Evolutionary conservation across 73 alveolate genomes (phyloP), one percentile per base, ranked within the genome.

Genomic region (Paramecium sonneborni): DNA sequence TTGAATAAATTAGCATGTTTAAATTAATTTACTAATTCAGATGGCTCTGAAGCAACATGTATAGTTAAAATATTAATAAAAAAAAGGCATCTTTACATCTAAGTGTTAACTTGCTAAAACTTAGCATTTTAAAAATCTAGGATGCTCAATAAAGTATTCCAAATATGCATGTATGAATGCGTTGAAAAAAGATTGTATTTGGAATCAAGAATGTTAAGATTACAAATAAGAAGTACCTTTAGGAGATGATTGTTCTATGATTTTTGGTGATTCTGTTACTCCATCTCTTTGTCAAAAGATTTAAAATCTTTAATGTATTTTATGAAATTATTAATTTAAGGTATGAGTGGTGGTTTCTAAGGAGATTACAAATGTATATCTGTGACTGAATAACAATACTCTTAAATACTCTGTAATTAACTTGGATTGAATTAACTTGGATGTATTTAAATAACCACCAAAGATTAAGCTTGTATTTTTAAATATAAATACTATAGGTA

Each of bases 1-100:
- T 44, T 79, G 32, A 79, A 79, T 79, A 79, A 79, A 37, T 21
- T 41, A 21, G 90, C 90, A 7, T 79, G 90, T 46, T 10, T 43
- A 38, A 30, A 43, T 43, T 44, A 79, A 23, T 44, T 79, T n/a
- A 79, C 43, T 0, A 44, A 79, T 79, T 14, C 72, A 20, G 72
- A 43, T 44, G 43, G 24, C 23, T 24, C 44, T 9, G 90, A 79
- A 41, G 69, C 69, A 11, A 79, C 44, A 79, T 79, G 90, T 79
- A 72, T 35, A 32, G 24, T 7, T 26, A 67, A 67, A 14, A 72
- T 72, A 30, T 26, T 5, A 8, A 69, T 23, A 35, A 1, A 1
- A 9, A 34, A 20, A 34, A 72, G 86, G 86, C 35, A 14, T 30
- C 12, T 79, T 79, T 44, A 46, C 74, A 20, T 38, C 35, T 23